Evolutionary conservation across 805 yeast species (phyloP).

Genomic region (Helenozyma baotianmanensis): DNA sequence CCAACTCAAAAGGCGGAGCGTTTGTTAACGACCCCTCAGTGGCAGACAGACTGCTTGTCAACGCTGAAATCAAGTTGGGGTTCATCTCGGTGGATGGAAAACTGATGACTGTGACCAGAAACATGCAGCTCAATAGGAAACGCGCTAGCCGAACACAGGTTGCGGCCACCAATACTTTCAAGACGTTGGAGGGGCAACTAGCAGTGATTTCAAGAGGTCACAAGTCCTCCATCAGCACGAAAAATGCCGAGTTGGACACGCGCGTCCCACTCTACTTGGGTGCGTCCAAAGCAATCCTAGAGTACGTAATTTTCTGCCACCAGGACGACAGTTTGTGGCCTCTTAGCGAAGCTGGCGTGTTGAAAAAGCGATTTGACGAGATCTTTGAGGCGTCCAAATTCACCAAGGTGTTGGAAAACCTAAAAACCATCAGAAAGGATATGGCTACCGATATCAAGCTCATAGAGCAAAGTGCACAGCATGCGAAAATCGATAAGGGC

Average conservation of each 20-base stretch:
- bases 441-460: conserved; percentile 70
- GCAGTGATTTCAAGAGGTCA: conserved; percentile 62
- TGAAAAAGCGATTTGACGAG: conserved; percentile 93
- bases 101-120: conserved; percentile 81
- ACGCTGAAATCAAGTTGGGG: conserved; percentile 87
- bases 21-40: conserved; percentile 90
- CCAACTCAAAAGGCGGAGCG: conserved; percentile 93
- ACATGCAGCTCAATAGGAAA: conserved; percentile 69
- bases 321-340: conserved; percentile 99
- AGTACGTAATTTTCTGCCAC: conserved; percentile 93
- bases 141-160: conserved; percentile 29
- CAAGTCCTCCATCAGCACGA: conserved; percentile 69
- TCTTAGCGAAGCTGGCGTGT: conserved; percentile 77
- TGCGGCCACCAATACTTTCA: conserved; percentile 51
- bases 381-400: conserved; percentile 93
- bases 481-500: conserved; percentile 66
- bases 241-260: conserved; percentile 77
- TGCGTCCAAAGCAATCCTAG: conserved; percentile 80
- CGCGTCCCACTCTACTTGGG: conserved; percentile 83
- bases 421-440: conserved; percentile 74
- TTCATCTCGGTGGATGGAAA: conserved; percentile 68
- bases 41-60: conserved; percentile 68
- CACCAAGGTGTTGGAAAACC: conserved; percentile 80
- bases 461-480: conserved; percentile 73
- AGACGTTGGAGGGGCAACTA: conserved; percentile 87